These are phyloP conservation scores for Apiospora hydei DNA, from an alignment of 2,329 filamentous ascomycete genomes.

Conservation along the genomic window DNA sequence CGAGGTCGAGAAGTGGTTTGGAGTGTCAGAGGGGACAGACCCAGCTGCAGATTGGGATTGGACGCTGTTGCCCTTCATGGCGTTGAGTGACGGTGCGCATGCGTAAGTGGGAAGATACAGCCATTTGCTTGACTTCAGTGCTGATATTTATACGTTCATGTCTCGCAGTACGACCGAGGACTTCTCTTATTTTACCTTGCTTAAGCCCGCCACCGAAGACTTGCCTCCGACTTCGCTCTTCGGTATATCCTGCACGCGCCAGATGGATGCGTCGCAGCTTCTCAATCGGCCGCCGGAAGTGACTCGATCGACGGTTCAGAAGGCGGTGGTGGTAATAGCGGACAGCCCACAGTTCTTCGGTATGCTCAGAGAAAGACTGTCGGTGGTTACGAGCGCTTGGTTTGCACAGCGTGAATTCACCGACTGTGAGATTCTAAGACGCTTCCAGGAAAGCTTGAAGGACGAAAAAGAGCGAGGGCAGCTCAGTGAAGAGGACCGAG, in stretches of 20 bases:
- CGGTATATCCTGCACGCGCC: slow-evolving; percentile 92
- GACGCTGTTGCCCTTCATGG: slow-evolving; percentile 94
- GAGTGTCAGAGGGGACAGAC: slow-evolving; percentile 74
- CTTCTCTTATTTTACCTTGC: slow-evolving; percentile 97
- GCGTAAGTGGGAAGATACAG: slow-evolving; percentile 64
- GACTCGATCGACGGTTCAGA: slow-evolving; percentile 96
- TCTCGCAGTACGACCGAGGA: slow-evolving; percentile 79
- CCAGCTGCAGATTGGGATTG: slow-evolving; percentile 87
- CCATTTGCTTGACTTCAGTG: background rate
- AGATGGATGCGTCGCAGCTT: slow-evolving; percentile 81
- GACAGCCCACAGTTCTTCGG: slow-evolving; percentile 91
- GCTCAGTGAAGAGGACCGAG: slow-evolving; percentile 73
- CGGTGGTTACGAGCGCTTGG: slow-evolving; percentile 93
- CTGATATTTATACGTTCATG: slow-evolving; percentile 13
- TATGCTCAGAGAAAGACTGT: slow-evolving; percentile 86
- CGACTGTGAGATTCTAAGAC: slow-evolving; percentile 86
- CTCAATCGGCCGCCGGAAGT: slow-evolving; percentile 85
- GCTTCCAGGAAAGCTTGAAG: slow-evolving; percentile 88
- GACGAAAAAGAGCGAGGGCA: slow-evolving; percentile 67
- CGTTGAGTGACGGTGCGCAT: slow-evolving; percentile 93
- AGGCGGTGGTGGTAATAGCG: slow-evolving; percentile 94
- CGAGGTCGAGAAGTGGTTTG: slow-evolving; percentile 93
- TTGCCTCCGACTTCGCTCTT: slow-evolving; percentile 82
- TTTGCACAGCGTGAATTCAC: slow-evolving; percentile 94
- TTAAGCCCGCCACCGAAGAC: slow-evolving; percentile 63